Evolutionary conservation across 1,284 basidiomycete genomes (phyloP), one percentile per base, ranked within the genome.

Genomic region (Cronartium ribicola): DNA sequence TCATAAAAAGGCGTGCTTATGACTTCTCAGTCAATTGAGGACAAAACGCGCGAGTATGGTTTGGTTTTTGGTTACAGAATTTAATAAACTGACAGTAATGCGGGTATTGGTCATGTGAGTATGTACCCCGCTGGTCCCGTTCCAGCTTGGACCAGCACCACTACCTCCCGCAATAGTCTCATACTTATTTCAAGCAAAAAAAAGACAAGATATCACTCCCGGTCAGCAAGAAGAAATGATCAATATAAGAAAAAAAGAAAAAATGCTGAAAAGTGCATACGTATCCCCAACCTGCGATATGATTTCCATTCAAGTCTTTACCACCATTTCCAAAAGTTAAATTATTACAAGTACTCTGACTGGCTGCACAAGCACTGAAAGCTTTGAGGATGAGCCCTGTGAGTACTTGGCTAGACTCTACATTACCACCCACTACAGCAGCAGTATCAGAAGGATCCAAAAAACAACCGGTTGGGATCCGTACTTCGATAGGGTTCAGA

Each of bases 311-410:
- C 77, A 87, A 87, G 79, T 91, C 88, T 81, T 93, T 93, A 5
- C 92, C 92, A 29, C 91, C 92, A 0, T 87, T 84, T 11, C 92
- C 92, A 79, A 97, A 98, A 0, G 94, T 97, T 61, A 98, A 83
- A 80, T 94, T 95, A 80, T 91, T 93, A 79, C 83, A 84, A 62
- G 91, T 92, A 5, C 95, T 95, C 81, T 98, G 95, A 79, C 90
- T 92, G 0, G 94, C 95, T 10, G 94, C 92, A 67, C 89, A 91
- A 0, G 92, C 93, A 76, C 90, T 86, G 84, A 98, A 98, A 0
- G 95, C 94, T 79, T 90, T 91, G 70, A 98, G 84, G 11, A 98
- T 92, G 0, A 97, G 92, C 79, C 98, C 95, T 0, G 95, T 94
- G 66, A 97, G 92, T 11, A 95, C 86, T 81, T 98, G 94, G 20